Percentiles rank a stretch among this genome's conserved stretches.
These are phyloP conservation scores for Neodidymelliopsis sp. DNA, from an alignment of 2,329 filamentous ascomycete genomes.

Conservation along the genomic window DNA sequence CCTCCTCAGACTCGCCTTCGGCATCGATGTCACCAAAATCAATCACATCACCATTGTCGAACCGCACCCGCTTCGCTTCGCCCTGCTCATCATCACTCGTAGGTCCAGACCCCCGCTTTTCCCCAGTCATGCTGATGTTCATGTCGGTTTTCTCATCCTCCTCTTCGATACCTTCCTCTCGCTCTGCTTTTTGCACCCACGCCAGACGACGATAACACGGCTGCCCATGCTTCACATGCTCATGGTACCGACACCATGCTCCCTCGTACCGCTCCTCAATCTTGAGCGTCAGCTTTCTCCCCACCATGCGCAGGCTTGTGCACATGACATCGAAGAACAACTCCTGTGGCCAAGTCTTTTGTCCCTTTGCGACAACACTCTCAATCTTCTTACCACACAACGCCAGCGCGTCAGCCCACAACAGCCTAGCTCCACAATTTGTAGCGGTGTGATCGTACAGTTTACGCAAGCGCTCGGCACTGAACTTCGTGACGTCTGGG, in stretches of 20 bases:
- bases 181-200: background rate
- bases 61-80: constrained; percentile 2
- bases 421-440: constrained; percentile 33
- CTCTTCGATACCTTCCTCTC: background rate
- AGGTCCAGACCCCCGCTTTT: background rate
- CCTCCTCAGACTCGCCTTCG: constrained; percentile 19
- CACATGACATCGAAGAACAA: constrained; percentile 37
- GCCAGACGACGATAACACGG: constrained; percentile 33
- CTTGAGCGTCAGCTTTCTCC: constrained; percentile 39
- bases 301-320: constrained; percentile 31
- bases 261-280: constrained; percentile 38
- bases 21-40: constrained; percentile 6
- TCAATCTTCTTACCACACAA: constrained; percentile 32
- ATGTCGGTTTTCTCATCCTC: too few species aligned
- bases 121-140: background rate
- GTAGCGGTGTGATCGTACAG: constrained; percentile 33
- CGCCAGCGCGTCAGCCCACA: constrained; percentile 45
- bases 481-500: constrained; percentile 22
- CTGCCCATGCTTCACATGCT: constrained; percentile 29
- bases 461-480: constrained; percentile 19
- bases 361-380: background rate
- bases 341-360: constrained; percentile 13
- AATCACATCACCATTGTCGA: constrained; percentile 1
- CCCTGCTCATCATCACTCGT: background rate
- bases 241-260: constrained; percentile 46